These are phyloP conservation scores for Chloris gayana DNA, from an alignment of 176 grass and related monocot species.

Conservation along the genomic window DNA sequence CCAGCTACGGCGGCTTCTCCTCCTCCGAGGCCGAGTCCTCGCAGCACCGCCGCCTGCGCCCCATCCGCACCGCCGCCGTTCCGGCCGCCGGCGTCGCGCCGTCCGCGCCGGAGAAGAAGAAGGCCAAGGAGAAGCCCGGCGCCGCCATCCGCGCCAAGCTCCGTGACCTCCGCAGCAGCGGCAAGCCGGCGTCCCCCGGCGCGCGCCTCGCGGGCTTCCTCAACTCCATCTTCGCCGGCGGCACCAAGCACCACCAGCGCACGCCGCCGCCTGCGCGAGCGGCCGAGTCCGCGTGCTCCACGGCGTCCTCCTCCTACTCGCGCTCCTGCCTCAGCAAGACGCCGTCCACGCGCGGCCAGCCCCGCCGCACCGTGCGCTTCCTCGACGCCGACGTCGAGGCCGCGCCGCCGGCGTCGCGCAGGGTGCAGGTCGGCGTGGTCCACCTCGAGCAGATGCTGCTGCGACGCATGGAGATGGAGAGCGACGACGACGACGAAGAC, in stretches of 20 bases:
- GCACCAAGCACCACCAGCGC: constrained; percentile 25
- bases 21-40: constrained; percentile 91
- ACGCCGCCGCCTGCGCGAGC: constrained; percentile 21
- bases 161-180: constrained; percentile 59
- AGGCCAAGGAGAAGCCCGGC: constrained; percentile 37
- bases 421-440: constrained; percentile 50
- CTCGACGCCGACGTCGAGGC: constrained; percentile 47
- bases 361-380: constrained; percentile 84
- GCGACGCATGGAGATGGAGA: constrained; percentile 61
- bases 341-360: constrained; percentile 61
- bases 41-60: constrained; percentile 45
- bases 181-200: constrained; percentile 76
- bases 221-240: constrained; percentile 71
- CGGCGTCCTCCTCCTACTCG: constrained; percentile 77
- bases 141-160: constrained; percentile 72
- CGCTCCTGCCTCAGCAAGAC: constrained; percentile 94
- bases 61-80: constrained; percentile 39
- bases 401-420: constrained; percentile 21
- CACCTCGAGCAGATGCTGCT: constrained; percentile 64
- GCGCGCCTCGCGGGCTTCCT: constrained; percentile 79
- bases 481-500: constrained; percentile 71
- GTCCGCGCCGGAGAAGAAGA: constrained; percentile 52
- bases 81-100: not conserved
- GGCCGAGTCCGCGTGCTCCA: constrained; percentile 65
- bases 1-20: constrained; percentile 94